Base-by-base conservation (phyloP, 1,284 basidiomycete species). In the Irpex rosettiformis region DNA sequence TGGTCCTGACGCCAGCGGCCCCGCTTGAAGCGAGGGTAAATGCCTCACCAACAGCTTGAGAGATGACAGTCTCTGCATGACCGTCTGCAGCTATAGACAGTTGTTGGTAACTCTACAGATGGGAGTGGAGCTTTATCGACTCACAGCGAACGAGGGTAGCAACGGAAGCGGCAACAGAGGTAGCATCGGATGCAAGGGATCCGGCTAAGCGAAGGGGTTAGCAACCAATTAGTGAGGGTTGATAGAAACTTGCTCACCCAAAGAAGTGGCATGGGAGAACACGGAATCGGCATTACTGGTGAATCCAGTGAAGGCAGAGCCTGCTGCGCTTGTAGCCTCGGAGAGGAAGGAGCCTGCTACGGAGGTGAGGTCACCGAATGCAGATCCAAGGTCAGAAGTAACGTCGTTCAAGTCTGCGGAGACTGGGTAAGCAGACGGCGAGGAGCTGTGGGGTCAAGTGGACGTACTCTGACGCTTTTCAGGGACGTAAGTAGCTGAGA, bases 101-200 rank as follows among this genome's bases (percentile, higher is more conserved):
- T 6, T 27, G 25, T 60, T 18, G 40, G 33, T 45, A 24, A 45
- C 11, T 16, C 10, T 25, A 18, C 24, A 25, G 47, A 16, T 30
- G 52, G 48, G 3, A 16, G 33, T 48, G 7, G 54, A 25, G 47
- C 40, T 7, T 48, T 22, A 48, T 30, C 29, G 45, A 72, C 81
- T 57, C 57, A 83, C 85, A 82, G 16, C 81, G 84, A 4, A 85
- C 76, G 7, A 73, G 73, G 43, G 77, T 72, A 51, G 77, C 73
- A 27, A 83, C 58, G 7, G 29, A 52, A 4, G 30, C 49, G n/a
- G 28, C 22, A n/a, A 54, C 49, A 3, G 69, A 69, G 1, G 71
- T 72, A 1, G 61, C 68, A 37, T 65, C 68, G 61, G 53, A 29
- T 54, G 63, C 47, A 4, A 64, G 28, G 22, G 65, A 66, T 1